A percentile compares a stretch with the other conserved stretches of the same genome.
These are phyloP conservation scores for Alternaria arbusti DNA, from an alignment of 2,329 filamentous ascomycete species.

Conservation along the genomic window DNA sequence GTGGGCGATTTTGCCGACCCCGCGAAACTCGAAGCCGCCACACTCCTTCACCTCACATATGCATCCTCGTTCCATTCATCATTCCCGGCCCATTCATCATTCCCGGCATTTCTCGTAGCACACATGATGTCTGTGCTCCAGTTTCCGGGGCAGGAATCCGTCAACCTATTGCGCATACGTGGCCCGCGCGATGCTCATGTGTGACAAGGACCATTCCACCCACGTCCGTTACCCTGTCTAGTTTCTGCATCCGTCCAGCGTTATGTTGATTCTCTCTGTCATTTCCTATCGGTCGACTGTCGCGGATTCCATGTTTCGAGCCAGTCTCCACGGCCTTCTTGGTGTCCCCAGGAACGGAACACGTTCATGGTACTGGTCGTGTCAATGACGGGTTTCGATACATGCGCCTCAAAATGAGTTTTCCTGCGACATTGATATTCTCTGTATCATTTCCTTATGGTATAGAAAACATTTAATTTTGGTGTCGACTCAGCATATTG, in stretches of 20 bases:
- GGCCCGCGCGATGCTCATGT: background rate
- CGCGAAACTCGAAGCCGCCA: background rate
- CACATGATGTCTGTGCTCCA: fast-evolving
- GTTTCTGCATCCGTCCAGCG: background rate
- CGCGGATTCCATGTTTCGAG: background rate
- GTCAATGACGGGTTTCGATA: background rate
- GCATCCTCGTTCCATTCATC: background rate
- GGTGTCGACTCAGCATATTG: background rate
- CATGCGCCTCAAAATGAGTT: background rate
- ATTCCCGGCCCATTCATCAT: background rate
- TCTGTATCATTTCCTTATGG: background rate
- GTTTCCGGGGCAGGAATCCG: background rate
- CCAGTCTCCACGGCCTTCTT: background rate
- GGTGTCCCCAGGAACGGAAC: background rate
- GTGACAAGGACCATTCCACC: background rate
- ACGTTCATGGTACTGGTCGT: background rate
- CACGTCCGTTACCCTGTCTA: background rate
- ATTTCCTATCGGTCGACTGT: background rate
- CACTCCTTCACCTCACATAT: background rate
- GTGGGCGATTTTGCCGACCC: background rate
- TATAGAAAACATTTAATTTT: background rate
- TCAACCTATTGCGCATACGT: background rate
- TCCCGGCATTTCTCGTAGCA: background rate
- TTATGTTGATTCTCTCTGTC: background rate
- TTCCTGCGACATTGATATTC: background rate